Conservation (phyloP, 768 basidiomycete species). For the Suillus cothurnatus region DNA sequence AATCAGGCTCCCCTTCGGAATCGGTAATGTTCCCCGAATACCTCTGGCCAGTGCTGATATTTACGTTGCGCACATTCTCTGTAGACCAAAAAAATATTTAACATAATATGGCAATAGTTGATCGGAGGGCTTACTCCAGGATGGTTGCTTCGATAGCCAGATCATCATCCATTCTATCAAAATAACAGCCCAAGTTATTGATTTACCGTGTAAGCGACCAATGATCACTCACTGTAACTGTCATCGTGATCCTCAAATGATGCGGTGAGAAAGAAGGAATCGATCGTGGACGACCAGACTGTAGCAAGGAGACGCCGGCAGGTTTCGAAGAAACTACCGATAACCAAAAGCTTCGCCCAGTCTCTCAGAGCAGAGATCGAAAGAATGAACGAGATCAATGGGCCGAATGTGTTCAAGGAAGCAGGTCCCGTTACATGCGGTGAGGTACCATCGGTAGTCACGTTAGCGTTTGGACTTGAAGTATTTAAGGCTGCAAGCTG, state of each 20-base stretch:
- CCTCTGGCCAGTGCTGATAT: conserved; percentile 51
- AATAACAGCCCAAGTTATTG: conserved; percentile 3
- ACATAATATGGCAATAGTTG: background rate
- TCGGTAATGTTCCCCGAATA: conserved; percentile 27
- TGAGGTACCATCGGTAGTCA: conserved; percentile 18
- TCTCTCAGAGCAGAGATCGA: conserved; percentile 60
- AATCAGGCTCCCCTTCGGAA: conserved; percentile 27
- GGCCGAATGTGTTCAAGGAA: conserved; percentile 15
- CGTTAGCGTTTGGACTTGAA: conserved; percentile 11
- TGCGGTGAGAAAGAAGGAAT: conserved; percentile 64
- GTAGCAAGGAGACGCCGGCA: conserved; percentile 48
- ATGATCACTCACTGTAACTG: conserved; percentile 49
- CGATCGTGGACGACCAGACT: conserved; percentile 45
- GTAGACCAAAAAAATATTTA: conserved; percentile 6
- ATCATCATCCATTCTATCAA: conserved; percentile 66
- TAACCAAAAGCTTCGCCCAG: conserved; percentile 62
- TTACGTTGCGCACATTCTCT: conserved; percentile 49
- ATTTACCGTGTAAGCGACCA: background rate
- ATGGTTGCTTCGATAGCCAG: conserved; percentile 64
- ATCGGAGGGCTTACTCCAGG: conserved; percentile 49
- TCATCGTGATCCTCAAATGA: conserved; percentile 59
- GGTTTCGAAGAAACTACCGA: conserved; percentile 65
- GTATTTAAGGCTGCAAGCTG: conserved; percentile 22
- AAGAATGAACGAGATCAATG: conserved; percentile 44
- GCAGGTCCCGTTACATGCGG: conserved; percentile 9